These are phyloP conservation scores for Eutrema yunnanense DNA, from an alignment of 345 rosid genomes.

Conservation along the genomic window DNA sequence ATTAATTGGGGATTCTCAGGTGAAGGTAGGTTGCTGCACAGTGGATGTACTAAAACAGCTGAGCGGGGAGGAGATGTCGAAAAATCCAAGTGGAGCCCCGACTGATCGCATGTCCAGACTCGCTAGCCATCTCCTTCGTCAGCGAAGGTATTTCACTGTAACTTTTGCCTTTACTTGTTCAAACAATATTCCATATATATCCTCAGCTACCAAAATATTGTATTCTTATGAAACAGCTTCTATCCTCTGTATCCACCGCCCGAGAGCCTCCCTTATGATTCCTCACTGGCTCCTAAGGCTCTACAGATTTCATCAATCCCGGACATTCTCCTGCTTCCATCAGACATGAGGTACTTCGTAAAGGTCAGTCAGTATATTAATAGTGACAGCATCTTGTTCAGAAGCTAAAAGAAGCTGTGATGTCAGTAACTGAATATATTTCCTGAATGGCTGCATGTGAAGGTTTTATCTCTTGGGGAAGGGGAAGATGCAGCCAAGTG, in stretches of 20 bases:
- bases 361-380: constrained; percentile 42
- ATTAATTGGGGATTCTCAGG: constrained; percentile 38
- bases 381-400: neutral
- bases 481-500: constrained; percentile 56
- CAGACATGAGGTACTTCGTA: constrained; percentile 73
- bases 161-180: neutral
- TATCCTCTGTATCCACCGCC: constrained; percentile 87
- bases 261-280: constrained; percentile 72
- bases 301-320: constrained; percentile 51
- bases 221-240: constrained; percentile 47
- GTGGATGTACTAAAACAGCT: constrained; percentile 87
- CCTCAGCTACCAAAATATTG: neutral
- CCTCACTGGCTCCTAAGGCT: constrained; percentile 67
- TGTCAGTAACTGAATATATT: neutral
- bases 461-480: constrained; percentile 61
- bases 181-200: neutral
- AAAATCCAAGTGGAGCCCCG: constrained; percentile 51
- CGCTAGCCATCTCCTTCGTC: constrained; percentile 69
- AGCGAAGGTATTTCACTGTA: constrained; percentile 40
- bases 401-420: neutral
- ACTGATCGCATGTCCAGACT: constrained; percentile 84
- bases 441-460: neutral
- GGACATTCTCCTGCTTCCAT: constrained; percentile 71
- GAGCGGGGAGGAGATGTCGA: constrained; percentile 81
- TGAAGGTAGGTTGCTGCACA: constrained; percentile 80